Evolutionary conservation across 495 filamentous ascomycete genomes (phyloP).

Genomic region (Geoglossum glabrum): DNA sequence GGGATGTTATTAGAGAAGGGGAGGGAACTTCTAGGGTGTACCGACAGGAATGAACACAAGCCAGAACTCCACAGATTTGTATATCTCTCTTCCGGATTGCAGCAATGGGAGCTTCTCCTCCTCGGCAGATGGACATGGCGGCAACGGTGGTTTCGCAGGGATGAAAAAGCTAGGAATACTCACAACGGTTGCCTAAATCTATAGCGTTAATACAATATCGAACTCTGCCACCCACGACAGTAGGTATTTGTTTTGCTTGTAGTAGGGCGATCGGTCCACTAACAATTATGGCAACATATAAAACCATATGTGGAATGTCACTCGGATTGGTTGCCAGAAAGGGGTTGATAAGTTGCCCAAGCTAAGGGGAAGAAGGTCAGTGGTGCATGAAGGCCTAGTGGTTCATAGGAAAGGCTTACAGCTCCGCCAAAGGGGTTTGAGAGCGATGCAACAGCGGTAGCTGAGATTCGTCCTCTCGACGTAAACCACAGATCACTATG

Average conservation of each 20-base stretch:
- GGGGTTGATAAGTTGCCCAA: conserved; percentile 72
- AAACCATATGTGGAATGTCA: conserved; percentile 61
- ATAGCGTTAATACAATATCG: conserved; percentile 3
- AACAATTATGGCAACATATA: conserved; percentile 75
- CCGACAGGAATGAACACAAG: conserved; percentile 13
- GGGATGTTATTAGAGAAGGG: conserved; percentile 21
- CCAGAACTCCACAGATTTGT: conserved; percentile 13
- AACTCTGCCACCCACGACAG: not conserved
- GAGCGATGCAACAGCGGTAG: conserved; percentile 67
- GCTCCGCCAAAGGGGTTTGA: conserved; percentile 82
- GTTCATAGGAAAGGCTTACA: conserved; percentile 7
- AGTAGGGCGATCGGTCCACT: conserved; percentile 14
- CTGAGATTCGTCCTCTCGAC: conserved; percentile 58
- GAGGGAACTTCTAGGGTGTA: conserved; percentile 17
- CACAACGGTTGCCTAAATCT: conserved; percentile 43
- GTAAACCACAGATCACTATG: conserved; percentile 83
- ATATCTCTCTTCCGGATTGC: conserved; percentile 4
- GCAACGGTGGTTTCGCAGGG: conserved; percentile 58
- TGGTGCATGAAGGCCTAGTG: not conserved
- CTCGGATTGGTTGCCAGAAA: conserved; percentile 40
- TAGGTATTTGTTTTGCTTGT: not conserved
- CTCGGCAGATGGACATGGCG: conserved; percentile 33
- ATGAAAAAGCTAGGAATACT: conserved; percentile 71
- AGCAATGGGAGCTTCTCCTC: conserved; percentile 4
- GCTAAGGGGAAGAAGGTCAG: conserved; percentile 9